Base-by-base conservation (phyloP, 352 stramenopile genomes). In the Saprolegnia diclina region DNA sequence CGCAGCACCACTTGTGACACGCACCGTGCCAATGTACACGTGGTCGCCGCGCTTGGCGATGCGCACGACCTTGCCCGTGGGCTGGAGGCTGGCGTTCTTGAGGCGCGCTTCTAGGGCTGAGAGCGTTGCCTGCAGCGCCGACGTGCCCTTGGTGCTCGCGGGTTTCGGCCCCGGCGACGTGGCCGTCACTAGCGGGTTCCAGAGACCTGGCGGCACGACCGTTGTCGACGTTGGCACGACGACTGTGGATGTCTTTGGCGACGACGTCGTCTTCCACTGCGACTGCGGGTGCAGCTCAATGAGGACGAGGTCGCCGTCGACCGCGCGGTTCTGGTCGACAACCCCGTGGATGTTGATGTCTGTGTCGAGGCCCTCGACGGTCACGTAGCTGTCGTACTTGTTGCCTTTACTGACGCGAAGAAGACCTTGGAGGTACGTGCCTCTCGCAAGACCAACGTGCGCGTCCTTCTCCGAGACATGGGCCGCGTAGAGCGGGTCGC, bases 251-350 rank as follows among this genome's bases (percentile, higher is more conserved):
- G 14, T n/a, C 11, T 29, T 50, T 37, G 63, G 16, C 50, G 65
- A 40, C 37, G 59, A 70, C 19, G 63, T 48, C n/a, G 37, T 63
- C 10, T 65, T 24, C 65, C 73, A 95, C 44, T 87, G 65, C 5
- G 75, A 65, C 44, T 87, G 76, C 0, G 80, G 73, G 19, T 79
- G 67, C 2, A 94, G 37, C 59, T 85, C 64, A 46, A 96, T 67
- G 0, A 75, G 85, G 14, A 96, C 86, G 16, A 93, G 68, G 65
- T 95, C 88, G n/a, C 85, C 79, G 53, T 95, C 80, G 56, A 96
- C 72, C 0, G 80, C 87, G 21, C 87, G 83, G 46, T 94, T 95
- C 1, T 87, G 81, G 59, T 89, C 78, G 35, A 77, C 71, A 59
- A 86, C 78, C 6, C 84, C 85, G 57, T 92, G 81, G 5, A 94